Evolutionary conservation across 345 rosid genomes (phyloP), one percentile per base, ranked within the genome.

Genomic region (Gossypium ekmanianum): DNA sequence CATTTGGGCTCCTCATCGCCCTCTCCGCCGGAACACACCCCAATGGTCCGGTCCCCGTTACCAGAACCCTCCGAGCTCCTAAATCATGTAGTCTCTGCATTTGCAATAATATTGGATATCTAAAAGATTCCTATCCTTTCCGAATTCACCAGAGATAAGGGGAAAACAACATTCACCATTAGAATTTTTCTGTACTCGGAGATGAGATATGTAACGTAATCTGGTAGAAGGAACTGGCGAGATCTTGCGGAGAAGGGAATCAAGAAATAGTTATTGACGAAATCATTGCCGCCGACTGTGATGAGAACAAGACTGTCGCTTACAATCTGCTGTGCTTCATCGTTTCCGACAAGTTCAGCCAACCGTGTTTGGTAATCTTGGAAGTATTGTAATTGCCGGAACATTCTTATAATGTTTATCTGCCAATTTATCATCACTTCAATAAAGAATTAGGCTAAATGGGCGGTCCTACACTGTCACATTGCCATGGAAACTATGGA

Each of bases 221-320:
- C 72, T 0, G 95, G 90, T 11, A 90, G 80, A n/a, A 81, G 0
- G 63, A 68, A 90, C 52, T 90, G 90, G 70, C 85, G 91, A 48
- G 92, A 90, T 74, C 90, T 80, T 16, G 86, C 76, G 0, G 92
- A 88, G 80, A 47, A 80, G 6, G 94, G 92, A 56, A 88, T 87
- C 85, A 92, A 80, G 78, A 67, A 94, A 68, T 92, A 94, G 79
- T 94, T 94, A 84, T 92, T 94, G 24, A 92, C 95, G 18, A 94
- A 94, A 75, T 94, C 98, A 13, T 94, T 94, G 77, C 97, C 98
- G 9, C 98, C 97, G 0, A 85, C 77, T 0, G 94, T 88, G 73
- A 92, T 85, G 27, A 94, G 87, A 11, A 87, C 78, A 2, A 92
- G 89, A 22, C 93, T 88, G 61, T 79, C 54, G 17, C 80, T 88